Conservation (phyloP, 2,329 filamentous ascomycete species). For the Coleophoma cylindrospora region DNA sequence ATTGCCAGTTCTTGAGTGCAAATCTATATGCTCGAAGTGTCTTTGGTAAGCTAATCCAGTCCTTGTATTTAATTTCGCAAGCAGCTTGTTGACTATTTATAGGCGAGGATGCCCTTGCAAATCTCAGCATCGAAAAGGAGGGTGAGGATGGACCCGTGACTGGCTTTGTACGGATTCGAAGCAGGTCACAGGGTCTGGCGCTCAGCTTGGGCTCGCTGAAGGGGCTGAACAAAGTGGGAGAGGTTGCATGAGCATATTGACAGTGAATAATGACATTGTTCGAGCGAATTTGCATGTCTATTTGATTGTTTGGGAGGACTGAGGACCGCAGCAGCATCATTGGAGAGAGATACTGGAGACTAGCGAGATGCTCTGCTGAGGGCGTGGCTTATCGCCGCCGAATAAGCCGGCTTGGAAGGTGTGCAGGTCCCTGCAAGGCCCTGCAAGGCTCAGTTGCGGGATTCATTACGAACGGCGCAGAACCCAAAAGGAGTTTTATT, state of each 20-base stretch:
- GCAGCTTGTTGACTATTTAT: conserved; percentile 17
- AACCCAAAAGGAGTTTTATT: conserved; percentile 24
- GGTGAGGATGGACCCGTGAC: conserved; percentile 93
- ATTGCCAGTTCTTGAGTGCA: conserved; percentile 96
- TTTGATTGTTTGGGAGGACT: neutral
- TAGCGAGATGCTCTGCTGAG: neutral
- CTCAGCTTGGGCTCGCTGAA: conserved; percentile 92
- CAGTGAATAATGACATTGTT: conserved; percentile 4
- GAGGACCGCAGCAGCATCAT: neutral
- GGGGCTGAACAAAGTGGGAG: conserved; percentile 77
- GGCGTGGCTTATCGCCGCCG: conserved; percentile 1
- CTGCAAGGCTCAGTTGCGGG: conserved; percentile 8
- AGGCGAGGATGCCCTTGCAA: conserved; percentile 98
- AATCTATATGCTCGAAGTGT: conserved; percentile 96
- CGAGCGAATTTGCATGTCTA: neutral
- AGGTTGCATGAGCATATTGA: conserved; percentile 20
- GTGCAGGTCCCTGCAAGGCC: conserved; percentile 6
- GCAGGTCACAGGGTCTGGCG: conserved; percentile 90
- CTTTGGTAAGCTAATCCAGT: conserved; percentile 69
- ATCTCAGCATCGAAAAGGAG: conserved; percentile 96
- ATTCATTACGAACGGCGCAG: conserved; percentile 19
- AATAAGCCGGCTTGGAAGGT: conserved; percentile 12
- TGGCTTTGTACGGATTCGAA: conserved; percentile 96
- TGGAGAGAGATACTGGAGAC: neutral
- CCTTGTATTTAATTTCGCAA: neutral